Conservation (phyloP, 1,284 basidiomycete genomes). For the Lentinus polychrous region DNA sequence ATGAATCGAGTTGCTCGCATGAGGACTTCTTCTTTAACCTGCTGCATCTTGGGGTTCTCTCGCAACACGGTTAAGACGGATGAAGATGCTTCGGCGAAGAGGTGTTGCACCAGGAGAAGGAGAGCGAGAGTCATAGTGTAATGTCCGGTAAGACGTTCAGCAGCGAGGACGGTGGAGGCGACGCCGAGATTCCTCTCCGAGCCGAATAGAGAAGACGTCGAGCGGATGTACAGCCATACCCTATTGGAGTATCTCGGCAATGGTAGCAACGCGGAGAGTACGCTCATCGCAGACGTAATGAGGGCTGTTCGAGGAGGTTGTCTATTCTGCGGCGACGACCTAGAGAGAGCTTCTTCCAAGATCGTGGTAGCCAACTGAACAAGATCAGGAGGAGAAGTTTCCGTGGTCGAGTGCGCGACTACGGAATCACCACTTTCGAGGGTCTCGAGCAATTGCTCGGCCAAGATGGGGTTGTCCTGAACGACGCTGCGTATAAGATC, state of each 20-base stretch:
- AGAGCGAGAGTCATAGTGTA: slow-evolving; percentile 78
- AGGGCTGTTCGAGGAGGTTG: slow-evolving; percentile 48
- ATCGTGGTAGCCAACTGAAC: slow-evolving; percentile 79
- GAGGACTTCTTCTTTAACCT: slow-evolving; percentile 78
- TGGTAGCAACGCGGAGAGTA: slow-evolving; percentile 72
- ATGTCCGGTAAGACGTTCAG: slow-evolving; percentile 66
- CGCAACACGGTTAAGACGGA: slow-evolving; percentile 47
- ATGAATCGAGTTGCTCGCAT: slow-evolving; percentile 71
- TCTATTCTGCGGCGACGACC: slow-evolving; percentile 37
- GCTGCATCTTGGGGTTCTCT: slow-evolving; percentile 51
- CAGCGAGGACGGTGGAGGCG: slow-evolving; percentile 58
- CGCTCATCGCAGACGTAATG: slow-evolving; percentile 73
- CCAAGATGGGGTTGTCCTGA: slow-evolving; percentile 57
- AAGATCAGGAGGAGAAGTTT: slow-evolving; percentile 55
- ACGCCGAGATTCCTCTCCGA: slow-evolving; percentile 47
- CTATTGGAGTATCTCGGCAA: slow-evolving; percentile 69
- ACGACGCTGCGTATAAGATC: slow-evolving; percentile 76
- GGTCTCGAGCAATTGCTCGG: slow-evolving; percentile 59
- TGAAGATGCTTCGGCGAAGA: slow-evolving; percentile 68
- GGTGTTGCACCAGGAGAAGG: slow-evolving; percentile 67
- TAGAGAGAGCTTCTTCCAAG: slow-evolving; percentile 72
- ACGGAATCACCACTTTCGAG: slow-evolving; percentile 52
- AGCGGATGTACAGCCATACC: slow-evolving; percentile 83
- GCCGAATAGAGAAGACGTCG: slow-evolving; percentile 71
- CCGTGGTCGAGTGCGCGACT: slow-evolving; percentile 42